These are phyloP conservation scores for Elaeagnus macrophylla DNA, from an alignment of 306 rosid genomes.

Conservation along the genomic window DNA sequence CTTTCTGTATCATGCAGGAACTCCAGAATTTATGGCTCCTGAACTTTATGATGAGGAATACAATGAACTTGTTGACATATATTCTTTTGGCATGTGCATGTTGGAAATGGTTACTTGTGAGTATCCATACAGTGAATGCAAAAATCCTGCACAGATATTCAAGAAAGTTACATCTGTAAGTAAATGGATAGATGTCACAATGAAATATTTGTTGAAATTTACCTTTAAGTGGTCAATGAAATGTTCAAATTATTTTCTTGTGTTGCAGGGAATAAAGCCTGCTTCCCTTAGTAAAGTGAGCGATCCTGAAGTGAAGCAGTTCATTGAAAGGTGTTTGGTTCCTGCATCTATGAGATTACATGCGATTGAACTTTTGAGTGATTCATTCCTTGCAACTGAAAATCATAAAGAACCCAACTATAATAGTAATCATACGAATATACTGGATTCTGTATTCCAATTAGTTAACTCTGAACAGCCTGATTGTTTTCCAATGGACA, in stretches of 20 bases:
- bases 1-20: constrained; percentile 36
- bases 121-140: constrained; percentile 87
- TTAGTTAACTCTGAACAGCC: constrained; percentile 25
- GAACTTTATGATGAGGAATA: constrained; percentile 95
- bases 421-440: constrained; percentile 6
- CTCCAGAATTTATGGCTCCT: constrained; percentile 97
- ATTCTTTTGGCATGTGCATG: constrained; percentile 95
- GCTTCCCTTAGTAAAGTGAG: constrained; percentile 64
- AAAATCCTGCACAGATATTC: constrained; percentile 79
- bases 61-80: constrained; percentile 80
- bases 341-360: constrained; percentile 63
- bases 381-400: constrained; percentile 68
- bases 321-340: constrained; percentile 83
- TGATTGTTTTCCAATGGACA: constrained; percentile 52
- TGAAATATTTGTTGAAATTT: too few relatives aligned
- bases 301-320: constrained; percentile 59
- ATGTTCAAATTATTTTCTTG: too few relatives aligned
- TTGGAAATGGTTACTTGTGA: constrained; percentile 83
- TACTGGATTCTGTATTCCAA: constrained; percentile 19
- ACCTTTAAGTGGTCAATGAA: too few relatives aligned
- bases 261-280: constrained; percentile 75
- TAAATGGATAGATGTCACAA: background rate
- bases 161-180: constrained; percentile 90
- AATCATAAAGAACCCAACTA: constrained; percentile 23
- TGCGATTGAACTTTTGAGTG: constrained; percentile 70